Evolutionary conservation across 164 flowering plant species (phyloP), one percentile per base, ranked within the genome.

Genomic region (Houttuynia cordata): DNA sequence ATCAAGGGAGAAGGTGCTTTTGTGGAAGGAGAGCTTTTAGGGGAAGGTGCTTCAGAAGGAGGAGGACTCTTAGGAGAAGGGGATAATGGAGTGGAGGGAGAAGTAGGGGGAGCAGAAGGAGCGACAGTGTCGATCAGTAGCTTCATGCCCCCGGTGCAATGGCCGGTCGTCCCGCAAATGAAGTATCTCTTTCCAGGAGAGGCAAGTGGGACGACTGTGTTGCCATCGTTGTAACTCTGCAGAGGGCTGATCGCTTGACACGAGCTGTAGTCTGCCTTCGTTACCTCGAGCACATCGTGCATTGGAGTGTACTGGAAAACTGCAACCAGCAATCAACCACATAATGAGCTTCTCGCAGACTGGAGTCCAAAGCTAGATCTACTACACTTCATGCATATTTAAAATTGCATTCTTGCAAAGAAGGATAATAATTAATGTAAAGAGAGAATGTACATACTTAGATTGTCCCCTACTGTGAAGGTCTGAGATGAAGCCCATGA

Each of bases 91-190:
- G 51, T 14, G 0, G 71, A 39, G 57, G 68, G 37, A 22, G 74
- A 24, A 14, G 58, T 12, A 18, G 73, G 55, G 13, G 64, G 23
- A 7, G 56, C 24, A 5, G 68, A 39, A n/a, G 70, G 20, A 20
- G 80, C 72, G 13, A 75, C 61, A 0, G 77, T 75, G 66, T 71
- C 66, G 41, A 87, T 53, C 50, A 71, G 67, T 0, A 87, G 23
- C 74, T 80, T 82, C 88, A 74, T 79, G 65, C 95, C 88, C 55
- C 45, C 57, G 59, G 12, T 24, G 64, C 94, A 84, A 60, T 84
- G 90, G 0, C 81, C 83, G 1, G 65, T 0, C 8, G 73, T 66
- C 53, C 83, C 84, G 60, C 96, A 85, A 66, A 84, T 84, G 79
- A 82, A 88, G 78, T 81, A 84, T 61, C 84, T 66, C 60, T 75